These are phyloP conservation scores for Friedmanniomyces simplex DNA, from an alignment of 495 filamentous ascomycete genomes.

Conservation along the genomic window DNA sequence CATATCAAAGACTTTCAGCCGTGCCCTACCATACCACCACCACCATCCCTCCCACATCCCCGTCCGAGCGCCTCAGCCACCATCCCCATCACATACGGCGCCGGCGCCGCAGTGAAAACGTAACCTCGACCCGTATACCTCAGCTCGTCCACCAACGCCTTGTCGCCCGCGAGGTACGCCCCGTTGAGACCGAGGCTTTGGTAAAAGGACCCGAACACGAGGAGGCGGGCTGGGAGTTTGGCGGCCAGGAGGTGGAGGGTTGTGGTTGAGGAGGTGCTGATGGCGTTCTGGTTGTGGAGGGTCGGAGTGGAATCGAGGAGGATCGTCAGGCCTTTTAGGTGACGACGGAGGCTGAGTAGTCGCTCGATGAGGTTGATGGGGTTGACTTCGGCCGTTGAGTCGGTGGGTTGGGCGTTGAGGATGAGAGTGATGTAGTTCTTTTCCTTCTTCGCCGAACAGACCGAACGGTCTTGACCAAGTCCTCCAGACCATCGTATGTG, in stretches of 20 bases:
- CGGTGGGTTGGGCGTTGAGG: neutral
- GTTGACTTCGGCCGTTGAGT: neutral
- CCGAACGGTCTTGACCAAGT: neutral
- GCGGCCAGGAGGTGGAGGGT: neutral
- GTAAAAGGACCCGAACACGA: neutral
- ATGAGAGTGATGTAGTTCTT: neutral
- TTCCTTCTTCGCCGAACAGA: neutral
- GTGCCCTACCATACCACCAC: no score
- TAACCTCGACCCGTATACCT: neutral
- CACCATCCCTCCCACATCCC: no score
- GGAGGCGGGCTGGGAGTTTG: neutral
- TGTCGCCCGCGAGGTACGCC: neutral
- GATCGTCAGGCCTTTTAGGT: neutral
- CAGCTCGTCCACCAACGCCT: constrained; percentile 1
- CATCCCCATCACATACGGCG: constrained; percentile 2
- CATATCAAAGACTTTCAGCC: no score
- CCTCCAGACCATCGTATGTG: neutral
- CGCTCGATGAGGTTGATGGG: neutral
- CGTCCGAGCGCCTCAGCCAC: neutral
- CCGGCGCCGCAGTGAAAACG: neutral
- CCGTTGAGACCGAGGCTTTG: neutral
- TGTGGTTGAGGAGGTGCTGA: neutral
- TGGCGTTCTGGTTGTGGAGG: neutral
- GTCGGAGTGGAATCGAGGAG: neutral
- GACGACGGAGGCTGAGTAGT: neutral